Evolutionary conservation across 352 stramenopile genomes (phyloP).

Genomic region (Saprolegnia parasitica): DNA sequence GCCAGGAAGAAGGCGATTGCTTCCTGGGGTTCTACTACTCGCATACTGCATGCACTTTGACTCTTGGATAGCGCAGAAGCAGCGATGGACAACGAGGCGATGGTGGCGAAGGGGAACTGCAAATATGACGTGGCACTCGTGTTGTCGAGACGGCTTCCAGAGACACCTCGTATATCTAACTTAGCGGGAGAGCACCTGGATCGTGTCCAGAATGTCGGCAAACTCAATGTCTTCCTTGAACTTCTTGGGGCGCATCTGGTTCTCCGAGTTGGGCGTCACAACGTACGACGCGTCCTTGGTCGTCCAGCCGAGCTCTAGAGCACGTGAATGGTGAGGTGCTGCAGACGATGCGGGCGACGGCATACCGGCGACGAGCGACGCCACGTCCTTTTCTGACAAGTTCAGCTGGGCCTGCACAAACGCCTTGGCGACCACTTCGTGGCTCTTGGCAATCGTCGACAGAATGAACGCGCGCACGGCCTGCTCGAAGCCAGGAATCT

Average conservation of each 20-base stretch:
- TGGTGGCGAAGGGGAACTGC: too few species aligned
- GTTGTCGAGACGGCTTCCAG: background rate
- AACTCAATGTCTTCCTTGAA: conserved; percentile 84
- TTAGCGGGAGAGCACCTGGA: conserved; percentile 84
- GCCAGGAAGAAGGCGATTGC: too few species aligned
- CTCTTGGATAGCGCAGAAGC: too few species aligned
- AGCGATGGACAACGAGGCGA: too few species aligned
- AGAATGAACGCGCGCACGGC: conserved; percentile 75
- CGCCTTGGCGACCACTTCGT: conserved; percentile 52
- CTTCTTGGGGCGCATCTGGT: conserved; percentile 85
- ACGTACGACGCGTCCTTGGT: conserved; percentile 48
- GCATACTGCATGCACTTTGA: too few species aligned
- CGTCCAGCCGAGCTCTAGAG: conserved; percentile 65
- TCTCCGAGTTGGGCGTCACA: conserved; percentile 68
- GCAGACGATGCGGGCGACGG: background rate
- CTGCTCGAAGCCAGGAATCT: conserved; percentile 62
- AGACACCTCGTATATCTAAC: conserved; percentile 38
- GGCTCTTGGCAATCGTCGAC: conserved; percentile 61
- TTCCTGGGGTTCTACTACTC: too few species aligned
- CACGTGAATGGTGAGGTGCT: conserved; percentile 1
- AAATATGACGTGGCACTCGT: conserved; percentile 6
- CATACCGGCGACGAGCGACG: conserved; percentile 46
- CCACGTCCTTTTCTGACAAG: conserved; percentile 60
- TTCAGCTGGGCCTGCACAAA: conserved; percentile 68
- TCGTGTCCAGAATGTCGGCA: conserved; percentile 82